phyloP scores from a whole-genome alignment of 2,329 filamentous ascomycete species.

The Curvularia lunata region DNA sequence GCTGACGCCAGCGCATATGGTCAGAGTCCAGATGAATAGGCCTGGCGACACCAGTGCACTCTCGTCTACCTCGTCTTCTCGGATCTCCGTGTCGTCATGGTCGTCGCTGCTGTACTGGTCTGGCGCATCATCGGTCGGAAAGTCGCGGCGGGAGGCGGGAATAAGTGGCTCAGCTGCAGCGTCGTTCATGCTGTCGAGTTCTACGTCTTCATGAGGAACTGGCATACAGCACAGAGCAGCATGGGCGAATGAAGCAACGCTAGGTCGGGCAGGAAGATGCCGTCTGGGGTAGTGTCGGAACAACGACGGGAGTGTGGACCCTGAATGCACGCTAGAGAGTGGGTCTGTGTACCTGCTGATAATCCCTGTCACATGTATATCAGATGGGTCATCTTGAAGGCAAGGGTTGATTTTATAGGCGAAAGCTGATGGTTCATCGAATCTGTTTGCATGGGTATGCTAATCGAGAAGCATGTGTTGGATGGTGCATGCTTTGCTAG shows the following conservation, averaged over 20 bases:
- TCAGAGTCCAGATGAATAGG: conserved; percentile 62
- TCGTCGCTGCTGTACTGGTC: conserved; percentile 27
- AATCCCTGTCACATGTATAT: conserved; percentile 10
- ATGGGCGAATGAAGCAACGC: not conserved
- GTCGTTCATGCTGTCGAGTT: conserved; percentile 40
- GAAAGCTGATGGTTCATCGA: not conserved
- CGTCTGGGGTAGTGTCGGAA: conserved; percentile 19
- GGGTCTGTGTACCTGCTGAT: conserved; percentile 18
- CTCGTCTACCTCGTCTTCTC: conserved; percentile 46
- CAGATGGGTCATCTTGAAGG: not conserved
- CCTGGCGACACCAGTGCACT: conserved; percentile 37
- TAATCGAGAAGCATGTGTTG: conserved; percentile 8
- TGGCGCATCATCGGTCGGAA: conserved; percentile 15
- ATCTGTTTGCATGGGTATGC: conserved; percentile 14
- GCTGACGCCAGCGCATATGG: conserved; percentile 63
- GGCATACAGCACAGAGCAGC: conserved; percentile 8
- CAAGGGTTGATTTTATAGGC: not conserved
- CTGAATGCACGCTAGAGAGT: conserved; percentile 14
- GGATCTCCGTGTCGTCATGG: conserved; percentile 19
- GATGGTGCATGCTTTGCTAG: conserved; percentile 17
- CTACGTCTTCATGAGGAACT: conserved; percentile 25
- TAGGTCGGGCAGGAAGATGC: conserved; percentile 2
- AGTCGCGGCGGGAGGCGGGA: conserved; percentile 17
- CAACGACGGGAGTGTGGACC: conserved; percentile 17
- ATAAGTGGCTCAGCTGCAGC: conserved; percentile 45